A percentile compares a stretch with the other conserved stretches of the same genome.
Evolutionary conservation across 306 rosid genomes (phyloP).

Genomic region (Citrullus colocynthis): DNA sequence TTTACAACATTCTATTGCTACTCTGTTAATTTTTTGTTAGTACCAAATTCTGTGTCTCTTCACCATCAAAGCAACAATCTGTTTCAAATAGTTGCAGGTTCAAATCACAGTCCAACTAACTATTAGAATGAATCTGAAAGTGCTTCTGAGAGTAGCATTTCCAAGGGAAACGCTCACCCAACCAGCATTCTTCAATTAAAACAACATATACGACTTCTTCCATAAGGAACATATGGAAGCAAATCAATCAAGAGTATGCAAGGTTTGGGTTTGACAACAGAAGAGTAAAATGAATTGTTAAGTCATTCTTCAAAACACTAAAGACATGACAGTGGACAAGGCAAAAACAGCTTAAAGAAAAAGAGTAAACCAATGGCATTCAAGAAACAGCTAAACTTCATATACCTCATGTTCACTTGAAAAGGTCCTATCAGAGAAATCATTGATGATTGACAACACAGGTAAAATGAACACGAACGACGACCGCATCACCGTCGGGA

Average conservation of each 20-base stretch:
- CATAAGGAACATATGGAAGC: neutral
- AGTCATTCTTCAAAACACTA: neutral
- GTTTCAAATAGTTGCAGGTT: neutral
- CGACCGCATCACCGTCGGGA: constrained; percentile 71
- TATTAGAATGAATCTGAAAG: neutral
- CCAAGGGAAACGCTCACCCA: neutral
- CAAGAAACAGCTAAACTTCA: neutral
- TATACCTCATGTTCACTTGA: constrained; percentile 52
- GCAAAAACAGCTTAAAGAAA: neutral
- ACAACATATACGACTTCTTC: neutral
- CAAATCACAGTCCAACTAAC: neutral
- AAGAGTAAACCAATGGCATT: neutral
- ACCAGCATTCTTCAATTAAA: neutral
- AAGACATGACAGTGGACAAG: neutral
- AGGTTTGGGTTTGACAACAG: neutral
- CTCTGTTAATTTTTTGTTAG: neutral
- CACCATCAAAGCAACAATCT: neutral
- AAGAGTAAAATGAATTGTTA: neutral
- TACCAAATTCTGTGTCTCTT: neutral
- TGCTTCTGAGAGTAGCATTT: neutral
- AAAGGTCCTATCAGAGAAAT: constrained; percentile 34
- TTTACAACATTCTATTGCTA: neutral
- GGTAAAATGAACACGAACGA: constrained; percentile 63
- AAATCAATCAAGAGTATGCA: neutral
- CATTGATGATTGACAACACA: constrained; percentile 59